These are phyloP conservation scores for Ceratonia siliqua DNA, from an alignment of 306 rosid species.

Conservation along the genomic window DNA sequence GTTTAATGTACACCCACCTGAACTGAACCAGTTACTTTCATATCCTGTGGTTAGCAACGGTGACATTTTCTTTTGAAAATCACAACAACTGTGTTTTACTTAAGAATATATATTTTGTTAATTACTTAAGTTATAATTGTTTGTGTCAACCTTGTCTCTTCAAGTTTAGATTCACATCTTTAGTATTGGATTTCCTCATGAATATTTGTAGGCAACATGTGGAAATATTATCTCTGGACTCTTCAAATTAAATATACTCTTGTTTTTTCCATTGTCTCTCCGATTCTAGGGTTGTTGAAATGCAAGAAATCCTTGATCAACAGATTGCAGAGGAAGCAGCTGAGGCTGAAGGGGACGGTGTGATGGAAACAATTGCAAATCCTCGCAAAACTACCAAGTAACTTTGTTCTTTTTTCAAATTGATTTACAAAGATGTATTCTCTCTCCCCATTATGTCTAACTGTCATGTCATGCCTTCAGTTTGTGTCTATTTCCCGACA, in stretches of 20 bases:
- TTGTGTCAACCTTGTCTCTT: not conserved
- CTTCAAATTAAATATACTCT: constrained; percentile 32
- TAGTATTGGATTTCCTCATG: not conserved
- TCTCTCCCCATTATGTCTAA: constrained; percentile 16
- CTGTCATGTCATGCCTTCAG: constrained; percentile 17
- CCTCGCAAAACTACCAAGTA: constrained; percentile 72
- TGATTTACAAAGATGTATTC: constrained; percentile 28
- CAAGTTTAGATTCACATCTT: too few species aligned
- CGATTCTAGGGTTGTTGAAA: constrained; percentile 82
- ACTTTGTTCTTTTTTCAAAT: constrained; percentile 28
- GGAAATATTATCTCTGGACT: not conserved
- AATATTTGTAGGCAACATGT: not conserved
- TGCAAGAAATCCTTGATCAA: constrained; percentile 96
- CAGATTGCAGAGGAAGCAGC: constrained; percentile 98
- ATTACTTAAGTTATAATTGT: not conserved
- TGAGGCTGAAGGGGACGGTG: constrained; percentile 93
- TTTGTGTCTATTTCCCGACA: constrained; percentile 22
- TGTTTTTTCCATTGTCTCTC: constrained; percentile 22
- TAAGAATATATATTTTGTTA: not conserved
- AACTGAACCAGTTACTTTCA: not conserved
- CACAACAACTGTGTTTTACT: not conserved
- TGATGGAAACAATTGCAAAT: constrained; percentile 69
- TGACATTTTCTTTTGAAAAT: not conserved
- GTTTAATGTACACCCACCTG: not conserved
- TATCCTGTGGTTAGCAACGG: not conserved